Evolutionary conservation across 1,139 yeast genomes (phyloP).

Genomic region (Hansenula sp.): DNA sequence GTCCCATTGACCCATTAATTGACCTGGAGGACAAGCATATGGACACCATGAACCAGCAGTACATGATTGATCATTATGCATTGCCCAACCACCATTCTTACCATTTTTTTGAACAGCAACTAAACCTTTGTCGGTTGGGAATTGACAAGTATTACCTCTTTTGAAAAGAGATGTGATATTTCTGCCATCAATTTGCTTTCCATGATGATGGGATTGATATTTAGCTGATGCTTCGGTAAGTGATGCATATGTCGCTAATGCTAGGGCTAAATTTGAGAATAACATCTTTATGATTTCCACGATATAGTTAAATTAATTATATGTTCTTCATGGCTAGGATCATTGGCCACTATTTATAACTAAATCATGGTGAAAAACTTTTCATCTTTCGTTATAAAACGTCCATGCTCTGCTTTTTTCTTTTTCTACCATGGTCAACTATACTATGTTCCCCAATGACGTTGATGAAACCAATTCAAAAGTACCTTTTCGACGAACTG

Average conservation of each 20-base stretch:
- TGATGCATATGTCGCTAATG: background rate
- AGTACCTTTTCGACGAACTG: no score
- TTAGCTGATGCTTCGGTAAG: conserved; percentile 9
- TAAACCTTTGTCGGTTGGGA: conserved; percentile 63
- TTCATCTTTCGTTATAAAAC: no score
- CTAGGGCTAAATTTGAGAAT: background rate
- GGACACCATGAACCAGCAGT: conserved; percentile 77
- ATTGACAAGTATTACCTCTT: conserved; percentile 49
- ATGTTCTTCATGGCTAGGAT: background rate
- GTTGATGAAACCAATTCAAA: no score
- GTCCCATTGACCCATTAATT: conserved; percentile 79
- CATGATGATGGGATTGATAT: conserved; percentile 13
- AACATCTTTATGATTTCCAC: background rate
- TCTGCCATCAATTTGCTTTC: conserved; percentile 21
- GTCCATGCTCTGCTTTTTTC: no score
- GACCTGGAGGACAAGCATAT: conserved; percentile 84
- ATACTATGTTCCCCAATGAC: no score
- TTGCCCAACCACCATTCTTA: conserved; percentile 81
- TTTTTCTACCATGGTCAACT: no score
- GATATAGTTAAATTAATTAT: no score
- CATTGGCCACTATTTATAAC: background rate
- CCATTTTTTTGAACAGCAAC: conserved; percentile 59
- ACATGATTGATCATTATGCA: conserved; percentile 74
- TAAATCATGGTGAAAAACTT: background rate
- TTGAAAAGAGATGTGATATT: conserved; percentile 20